Evolutionary conservation across 495 filamentous ascomycete species (phyloP).

Genomic region (Patellaria atrata): DNA sequence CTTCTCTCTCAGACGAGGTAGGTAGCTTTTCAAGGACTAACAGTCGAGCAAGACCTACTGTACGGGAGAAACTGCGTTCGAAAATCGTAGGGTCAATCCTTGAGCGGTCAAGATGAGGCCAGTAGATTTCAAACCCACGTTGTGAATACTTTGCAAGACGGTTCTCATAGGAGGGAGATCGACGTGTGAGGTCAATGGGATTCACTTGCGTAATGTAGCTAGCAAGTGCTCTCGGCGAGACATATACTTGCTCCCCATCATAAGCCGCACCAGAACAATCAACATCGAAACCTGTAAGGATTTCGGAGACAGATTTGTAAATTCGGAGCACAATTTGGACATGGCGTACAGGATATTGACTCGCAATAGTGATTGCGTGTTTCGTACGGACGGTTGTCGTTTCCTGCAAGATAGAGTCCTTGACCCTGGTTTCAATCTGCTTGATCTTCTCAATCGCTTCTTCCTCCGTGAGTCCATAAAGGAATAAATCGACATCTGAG

Average conservation of each 20-base stretch:
- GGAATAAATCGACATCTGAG: constrained; percentile 72
- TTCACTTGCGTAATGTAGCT: constrained; percentile 69
- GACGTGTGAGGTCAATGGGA: constrained; percentile 59
- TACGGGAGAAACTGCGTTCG: constrained; percentile 58
- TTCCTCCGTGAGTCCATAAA: constrained; percentile 59
- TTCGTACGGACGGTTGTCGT: constrained; percentile 66
- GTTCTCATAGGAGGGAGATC: constrained; percentile 75
- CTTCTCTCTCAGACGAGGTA: constrained; percentile 45
- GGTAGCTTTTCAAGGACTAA: constrained; percentile 70
- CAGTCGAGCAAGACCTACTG: constrained; percentile 61
- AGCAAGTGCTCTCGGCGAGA: constrained; percentile 53
- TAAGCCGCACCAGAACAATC: constrained; percentile 70
- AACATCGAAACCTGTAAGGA: constrained; percentile 74
- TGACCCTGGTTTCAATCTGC: constrained; percentile 54
- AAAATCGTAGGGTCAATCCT: constrained; percentile 72
- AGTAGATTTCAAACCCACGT: constrained; percentile 70
- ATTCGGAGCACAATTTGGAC: constrained; percentile 72
- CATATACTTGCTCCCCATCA: constrained; percentile 61
- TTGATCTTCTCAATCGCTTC: constrained; percentile 70
- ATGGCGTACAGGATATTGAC: constrained; percentile 63
- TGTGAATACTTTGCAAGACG: constrained; percentile 79
- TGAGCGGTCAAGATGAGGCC: constrained; percentile 53
- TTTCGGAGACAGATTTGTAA: constrained; percentile 67
- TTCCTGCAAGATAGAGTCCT: constrained; percentile 58
- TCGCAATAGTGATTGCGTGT: constrained; percentile 70